These are phyloP conservation scores for Myrica gale DNA, from an alignment of 306 rosid species.

Conservation along the genomic window DNA sequence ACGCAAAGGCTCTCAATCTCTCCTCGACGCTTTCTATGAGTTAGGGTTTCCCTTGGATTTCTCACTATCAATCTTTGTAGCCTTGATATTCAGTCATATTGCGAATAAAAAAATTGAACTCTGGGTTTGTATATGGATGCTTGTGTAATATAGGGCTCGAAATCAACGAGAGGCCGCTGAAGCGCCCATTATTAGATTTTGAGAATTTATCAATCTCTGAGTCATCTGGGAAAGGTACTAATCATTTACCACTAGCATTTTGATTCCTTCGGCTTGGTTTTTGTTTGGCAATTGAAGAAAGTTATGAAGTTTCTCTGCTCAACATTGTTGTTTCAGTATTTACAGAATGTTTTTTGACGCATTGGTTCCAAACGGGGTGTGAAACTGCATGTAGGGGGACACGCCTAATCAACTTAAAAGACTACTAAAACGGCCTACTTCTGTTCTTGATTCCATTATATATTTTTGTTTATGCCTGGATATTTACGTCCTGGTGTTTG, in stretches of 20 bases:
- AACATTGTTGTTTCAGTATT: neutral
- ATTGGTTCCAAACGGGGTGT: neutral
- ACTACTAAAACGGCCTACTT: no score
- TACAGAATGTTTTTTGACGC: neutral
- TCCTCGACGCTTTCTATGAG: conserved; percentile 78
- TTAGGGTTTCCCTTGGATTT: neutral
- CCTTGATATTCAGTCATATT: neutral
- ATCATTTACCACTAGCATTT: conserved; percentile 12
- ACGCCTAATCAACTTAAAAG: no score
- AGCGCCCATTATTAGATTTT: conserved; percentile 79
- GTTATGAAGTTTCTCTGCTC: neutral
- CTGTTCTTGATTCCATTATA: neutral
- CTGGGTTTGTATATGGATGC: neutral
- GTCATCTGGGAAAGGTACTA: conserved; percentile 51
- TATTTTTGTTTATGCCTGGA: conserved; percentile 16
- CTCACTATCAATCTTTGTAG: neutral
- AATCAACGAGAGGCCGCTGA: conserved; percentile 77
- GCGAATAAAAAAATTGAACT: neutral
- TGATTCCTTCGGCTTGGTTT: neutral
- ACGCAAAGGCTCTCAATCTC: conserved; percentile 72
- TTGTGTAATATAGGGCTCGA: conserved; percentile 61
- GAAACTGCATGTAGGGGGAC: neutral
- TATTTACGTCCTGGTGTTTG: conserved; percentile 22
- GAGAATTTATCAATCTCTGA: conserved; percentile 56
- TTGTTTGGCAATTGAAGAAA: neutral